Evolutionary conservation across 148 eudicot species (phyloP), one percentile per base, ranked within the genome.

Genomic region (Amaranthus hypochondriacus): DNA sequence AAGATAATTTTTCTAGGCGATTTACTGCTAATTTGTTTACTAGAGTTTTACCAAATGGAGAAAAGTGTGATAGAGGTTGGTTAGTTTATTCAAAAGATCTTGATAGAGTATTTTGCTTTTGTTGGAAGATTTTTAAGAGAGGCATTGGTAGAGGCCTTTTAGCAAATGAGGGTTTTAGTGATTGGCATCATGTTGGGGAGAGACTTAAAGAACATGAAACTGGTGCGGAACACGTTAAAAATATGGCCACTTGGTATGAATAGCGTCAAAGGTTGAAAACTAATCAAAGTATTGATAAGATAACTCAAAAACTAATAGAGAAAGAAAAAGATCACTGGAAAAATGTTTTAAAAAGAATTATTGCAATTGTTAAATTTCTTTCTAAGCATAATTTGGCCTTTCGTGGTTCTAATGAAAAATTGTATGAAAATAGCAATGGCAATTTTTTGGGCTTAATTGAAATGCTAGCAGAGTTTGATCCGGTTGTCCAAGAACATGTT

Each of bases 201-300:
- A 77, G 66, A 39, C 62, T 77, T 7, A 81, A 69, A 68, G 52
- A 62, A 2, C 84, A 77, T 73, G 80, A 81, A 60, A 68, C 42
- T 7, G 63, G 77, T 28, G 43, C 2, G 5, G 77, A 81, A 28
- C 83, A 76, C 67, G 50, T 81, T 11, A 76, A 42, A 13, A 73
- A 71, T 71, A 75, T 80, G 74, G 4, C 48, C 28, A 71, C 56
- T 59, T 61, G 56, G 64, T 58, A 72, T 54, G 69, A 73, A 28
- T 28, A 0, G 39, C 39, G 0, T 28, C 0, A 28, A 28, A 28
- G 39, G 0, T 28, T 28, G 39, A 28, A 28, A 28, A 28, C 39
- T 28, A 28, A 28, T 28, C 39, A 28, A 28, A 28, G 39, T 28
- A 28, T 28, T 28, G 39, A 28, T 2, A 28, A 28, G 39, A 28